Evolutionary conservation across 1,139 yeast genomes (phyloP).

Genomic region (Debaryomyces sp.): DNA sequence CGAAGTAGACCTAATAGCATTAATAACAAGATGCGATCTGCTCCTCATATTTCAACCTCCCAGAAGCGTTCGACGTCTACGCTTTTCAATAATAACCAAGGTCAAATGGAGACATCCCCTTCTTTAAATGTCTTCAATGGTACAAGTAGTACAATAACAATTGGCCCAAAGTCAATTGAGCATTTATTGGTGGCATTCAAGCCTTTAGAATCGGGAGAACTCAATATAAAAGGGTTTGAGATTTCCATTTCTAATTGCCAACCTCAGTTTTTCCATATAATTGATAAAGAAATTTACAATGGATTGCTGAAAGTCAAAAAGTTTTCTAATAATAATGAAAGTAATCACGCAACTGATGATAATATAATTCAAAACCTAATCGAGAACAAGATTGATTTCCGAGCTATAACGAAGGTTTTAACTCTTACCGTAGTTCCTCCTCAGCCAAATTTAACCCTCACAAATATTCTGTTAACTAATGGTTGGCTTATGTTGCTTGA

Average conservation of each 20-base stretch:
- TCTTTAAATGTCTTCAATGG: conserved; percentile 1
- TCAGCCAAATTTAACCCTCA: conserved; percentile 65
- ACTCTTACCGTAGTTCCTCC: conserved; percentile 54
- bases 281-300: conserved; percentile 27
- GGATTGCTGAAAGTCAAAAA: conserved; percentile 19
- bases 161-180: conserved; percentile 35
- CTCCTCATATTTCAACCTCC: background rate
- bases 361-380: conserved; percentile 25
- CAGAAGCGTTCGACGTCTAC: conserved; percentile 7
- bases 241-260: conserved; percentile 32
- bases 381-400: conserved; percentile 17
- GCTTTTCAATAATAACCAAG: conserved; percentile 3
- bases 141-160: conserved; percentile 13
- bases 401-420: conserved; percentile 24
- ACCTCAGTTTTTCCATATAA: conserved; percentile 32
- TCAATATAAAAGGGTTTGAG: conserved; percentile 35
- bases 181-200: conserved; percentile 40
- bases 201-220: conserved; percentile 34
- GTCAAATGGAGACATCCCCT: conserved; percentile 4
- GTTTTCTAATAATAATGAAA: background rate
- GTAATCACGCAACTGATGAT: conserved; percentile 13
- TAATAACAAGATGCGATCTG: background rate
- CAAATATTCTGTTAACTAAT: conserved; percentile 57
- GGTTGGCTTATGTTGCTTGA: conserved; percentile 80
- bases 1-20: background rate